phyloP scores from a whole-genome alignment of 164 flowering plant species.

The Umbellularia californica region DNA sequence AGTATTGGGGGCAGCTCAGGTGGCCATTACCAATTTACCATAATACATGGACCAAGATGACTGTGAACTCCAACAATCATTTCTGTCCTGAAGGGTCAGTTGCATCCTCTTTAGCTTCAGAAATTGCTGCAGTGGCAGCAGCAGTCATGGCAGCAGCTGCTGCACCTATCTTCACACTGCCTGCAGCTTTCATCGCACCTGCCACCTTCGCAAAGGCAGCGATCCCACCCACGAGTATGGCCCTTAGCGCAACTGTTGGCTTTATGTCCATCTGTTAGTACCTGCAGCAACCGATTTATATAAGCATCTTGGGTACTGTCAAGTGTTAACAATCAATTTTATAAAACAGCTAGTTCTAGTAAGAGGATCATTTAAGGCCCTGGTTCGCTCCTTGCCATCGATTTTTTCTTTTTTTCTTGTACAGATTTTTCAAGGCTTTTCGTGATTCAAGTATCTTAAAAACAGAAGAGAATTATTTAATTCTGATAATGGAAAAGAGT shows the following conservation, averaged over 20 bases:
- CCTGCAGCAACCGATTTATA: conserved; percentile 9
- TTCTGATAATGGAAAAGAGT: neutral
- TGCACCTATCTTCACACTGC: conserved; percentile 79
- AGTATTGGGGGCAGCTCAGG: neutral
- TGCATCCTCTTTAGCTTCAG: conserved; percentile 49
- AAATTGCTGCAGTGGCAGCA: conserved; percentile 73
- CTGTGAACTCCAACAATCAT: conserved; percentile 7
- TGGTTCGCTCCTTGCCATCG: neutral
- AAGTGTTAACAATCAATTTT: neutral
- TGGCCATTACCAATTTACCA: neutral
- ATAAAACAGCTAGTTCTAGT: neutral
- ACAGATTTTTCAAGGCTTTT: too few relatives aligned
- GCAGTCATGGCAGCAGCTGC: conserved; percentile 85
- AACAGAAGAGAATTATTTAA: too few relatives aligned
- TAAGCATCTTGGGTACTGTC: neutral
- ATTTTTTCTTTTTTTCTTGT: too few relatives aligned
- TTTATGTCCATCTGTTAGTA: conserved; percentile 49
- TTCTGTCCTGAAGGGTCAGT: conserved; percentile 29
- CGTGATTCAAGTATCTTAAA: too few relatives aligned
- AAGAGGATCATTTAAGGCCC: neutral
- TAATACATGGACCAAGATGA: neutral
- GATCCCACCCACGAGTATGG: conserved; percentile 71
- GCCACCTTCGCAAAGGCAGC: conserved; percentile 89
- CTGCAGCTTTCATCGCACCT: conserved; percentile 82
- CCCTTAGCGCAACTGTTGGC: conserved; percentile 86